A percentile compares a stretch with the other conserved stretches of the same genome.
These are phyloP conservation scores for Helminthosporium solani DNA, from an alignment of 2,329 filamentous ascomycete species.

Conservation along the genomic window DNA sequence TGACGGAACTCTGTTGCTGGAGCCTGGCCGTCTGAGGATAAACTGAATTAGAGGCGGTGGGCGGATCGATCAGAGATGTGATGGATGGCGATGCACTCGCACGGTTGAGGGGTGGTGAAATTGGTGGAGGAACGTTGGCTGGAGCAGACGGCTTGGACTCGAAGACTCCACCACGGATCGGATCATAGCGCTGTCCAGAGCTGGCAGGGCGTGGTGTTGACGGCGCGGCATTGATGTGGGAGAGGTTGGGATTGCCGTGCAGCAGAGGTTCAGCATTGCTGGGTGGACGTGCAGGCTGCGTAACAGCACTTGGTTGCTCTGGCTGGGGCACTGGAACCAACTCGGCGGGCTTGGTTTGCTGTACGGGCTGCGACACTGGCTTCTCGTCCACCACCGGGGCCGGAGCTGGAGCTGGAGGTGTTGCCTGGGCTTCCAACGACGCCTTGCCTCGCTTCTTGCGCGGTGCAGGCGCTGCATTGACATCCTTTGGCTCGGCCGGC, in stretches of 20 bases:
- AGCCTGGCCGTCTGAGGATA: slow-evolving; percentile 34
- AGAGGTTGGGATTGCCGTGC: slow-evolving; percentile 40
- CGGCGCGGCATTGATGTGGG: slow-evolving; percentile 47
- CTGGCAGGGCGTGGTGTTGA: slow-evolving; percentile 57
- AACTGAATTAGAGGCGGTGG: slow-evolving; percentile 44
- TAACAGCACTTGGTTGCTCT: slow-evolving; percentile 24
- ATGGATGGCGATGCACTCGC: slow-evolving; percentile 92
- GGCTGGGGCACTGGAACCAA: slow-evolving; percentile 24
- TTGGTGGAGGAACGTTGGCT: slow-evolving; percentile 49
- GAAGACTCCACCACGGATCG: slow-evolving; percentile 67
- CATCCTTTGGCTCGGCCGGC: slow-evolving; percentile 51
- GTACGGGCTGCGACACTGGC: slow-evolving; percentile 21
- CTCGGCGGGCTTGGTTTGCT: slow-evolving; percentile 32
- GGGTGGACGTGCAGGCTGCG: slow-evolving; percentile 36
- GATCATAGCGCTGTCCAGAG: slow-evolving; percentile 84
- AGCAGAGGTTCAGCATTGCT: slow-evolving; percentile 44
- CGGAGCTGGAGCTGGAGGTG: slow-evolving; percentile 14
- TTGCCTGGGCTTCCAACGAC: slow-evolving; percentile 34
- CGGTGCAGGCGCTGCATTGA: slow-evolving; percentile 44
- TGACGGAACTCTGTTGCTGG: slow-evolving; percentile 40
- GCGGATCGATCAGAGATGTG: slow-evolving; percentile 81
- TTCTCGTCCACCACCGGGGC: slow-evolving; percentile 9
- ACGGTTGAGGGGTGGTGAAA: slow-evolving; percentile 60
- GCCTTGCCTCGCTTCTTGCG: slow-evolving; percentile 53
- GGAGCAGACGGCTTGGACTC: slow-evolving; percentile 44